Evolutionary conservation across 768 basidiomycete species (phyloP).

Genomic region (Lentinula boryana): DNA sequence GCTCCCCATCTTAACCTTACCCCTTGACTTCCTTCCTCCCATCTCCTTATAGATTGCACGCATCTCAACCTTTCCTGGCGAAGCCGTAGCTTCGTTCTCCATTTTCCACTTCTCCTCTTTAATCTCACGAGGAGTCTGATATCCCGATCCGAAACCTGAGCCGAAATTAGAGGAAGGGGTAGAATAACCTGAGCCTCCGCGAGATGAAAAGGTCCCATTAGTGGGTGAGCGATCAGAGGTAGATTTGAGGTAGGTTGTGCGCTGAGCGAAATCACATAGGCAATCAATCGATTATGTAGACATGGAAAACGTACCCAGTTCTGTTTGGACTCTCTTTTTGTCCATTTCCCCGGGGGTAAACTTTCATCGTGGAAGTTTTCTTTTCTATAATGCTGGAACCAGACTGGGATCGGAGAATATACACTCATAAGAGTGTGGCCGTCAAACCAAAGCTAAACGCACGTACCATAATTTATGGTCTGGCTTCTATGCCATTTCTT

Average conservation of each 20-base stretch:
- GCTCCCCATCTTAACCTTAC: slow-evolving; percentile 71
- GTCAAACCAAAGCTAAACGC: not conserved
- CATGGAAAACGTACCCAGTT: slow-evolving; percentile 58
- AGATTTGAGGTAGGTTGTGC: slow-evolving; percentile 40
- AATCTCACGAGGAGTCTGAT: slow-evolving; percentile 73
- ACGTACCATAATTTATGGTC: slow-evolving; percentile 82
- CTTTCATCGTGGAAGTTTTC: slow-evolving; percentile 81
- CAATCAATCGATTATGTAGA: not conserved
- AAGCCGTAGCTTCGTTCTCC: slow-evolving; percentile 43
- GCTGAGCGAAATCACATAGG: slow-evolving; percentile 28
- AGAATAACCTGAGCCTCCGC: slow-evolving; percentile 38
- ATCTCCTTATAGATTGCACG: slow-evolving; percentile 89
- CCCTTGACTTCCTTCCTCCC: slow-evolving; percentile 74
- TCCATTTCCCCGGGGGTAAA: slow-evolving; percentile 82
- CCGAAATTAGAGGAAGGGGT: slow-evolving; percentile 29
- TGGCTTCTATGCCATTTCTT: slow-evolving; percentile 87
- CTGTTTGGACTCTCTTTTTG: slow-evolving; percentile 89
- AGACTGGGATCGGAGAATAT: slow-evolving; percentile 48
- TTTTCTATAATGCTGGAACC: slow-evolving; percentile 89
- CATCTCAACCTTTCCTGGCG: slow-evolving; percentile 79
- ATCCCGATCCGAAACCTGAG: slow-evolving; percentile 37
- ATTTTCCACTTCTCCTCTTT: slow-evolving; percentile 72
- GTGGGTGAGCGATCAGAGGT: slow-evolving; percentile 35
- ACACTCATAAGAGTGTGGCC: not conserved
- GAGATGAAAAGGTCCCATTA: slow-evolving; percentile 19